Evolutionary conservation across 2,329 filamentous ascomycete genomes (phyloP).

Genomic region (Stemphylium vesicarium): DNA sequence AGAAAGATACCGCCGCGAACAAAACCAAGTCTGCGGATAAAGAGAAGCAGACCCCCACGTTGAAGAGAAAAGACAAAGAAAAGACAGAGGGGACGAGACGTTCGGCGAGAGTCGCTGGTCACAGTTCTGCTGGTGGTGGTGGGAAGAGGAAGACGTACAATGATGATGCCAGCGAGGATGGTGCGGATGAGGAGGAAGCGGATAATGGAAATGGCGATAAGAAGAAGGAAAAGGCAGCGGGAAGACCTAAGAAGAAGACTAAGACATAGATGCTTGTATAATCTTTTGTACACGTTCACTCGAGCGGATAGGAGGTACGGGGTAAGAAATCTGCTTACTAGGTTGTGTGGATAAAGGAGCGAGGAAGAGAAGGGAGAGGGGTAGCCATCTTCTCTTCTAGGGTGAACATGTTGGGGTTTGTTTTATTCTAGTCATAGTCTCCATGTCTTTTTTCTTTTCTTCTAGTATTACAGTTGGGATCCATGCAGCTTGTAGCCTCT

Average conservation of each 20-base stretch:
- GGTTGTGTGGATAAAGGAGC: too few relatives aligned
- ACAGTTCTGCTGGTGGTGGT: background rate
- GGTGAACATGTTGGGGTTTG: too few relatives aligned
- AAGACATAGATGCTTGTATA: background rate
- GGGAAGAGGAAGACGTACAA: conserved; percentile 31
- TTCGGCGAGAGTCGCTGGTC: conserved; percentile 13
- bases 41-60: too few relatives aligned
- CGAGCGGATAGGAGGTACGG: too few relatives aligned
- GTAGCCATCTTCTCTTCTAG: too few relatives aligned
- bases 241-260: too few relatives aligned
- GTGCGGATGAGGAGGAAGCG: conserved; percentile 22
- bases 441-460: too few relatives aligned
- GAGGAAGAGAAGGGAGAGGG: too few relatives aligned
- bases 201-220: conserved; percentile 11
- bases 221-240: conserved; percentile 21
- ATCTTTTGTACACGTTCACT: background rate
- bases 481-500: too few relatives aligned
- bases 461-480: too few relatives aligned
- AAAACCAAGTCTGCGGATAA: conserved; percentile 12
- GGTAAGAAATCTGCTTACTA: too few relatives aligned
- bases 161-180: conserved; percentile 20
- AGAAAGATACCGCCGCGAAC: conserved; percentile 25
- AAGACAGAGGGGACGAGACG: conserved; percentile 30
- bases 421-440: too few relatives aligned
- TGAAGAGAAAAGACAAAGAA: conserved; percentile 23